These are phyloP conservation scores for Saccharum officinarum DNA, from an alignment of 176 grass and related monocot genomes.

Conservation along the genomic window DNA sequence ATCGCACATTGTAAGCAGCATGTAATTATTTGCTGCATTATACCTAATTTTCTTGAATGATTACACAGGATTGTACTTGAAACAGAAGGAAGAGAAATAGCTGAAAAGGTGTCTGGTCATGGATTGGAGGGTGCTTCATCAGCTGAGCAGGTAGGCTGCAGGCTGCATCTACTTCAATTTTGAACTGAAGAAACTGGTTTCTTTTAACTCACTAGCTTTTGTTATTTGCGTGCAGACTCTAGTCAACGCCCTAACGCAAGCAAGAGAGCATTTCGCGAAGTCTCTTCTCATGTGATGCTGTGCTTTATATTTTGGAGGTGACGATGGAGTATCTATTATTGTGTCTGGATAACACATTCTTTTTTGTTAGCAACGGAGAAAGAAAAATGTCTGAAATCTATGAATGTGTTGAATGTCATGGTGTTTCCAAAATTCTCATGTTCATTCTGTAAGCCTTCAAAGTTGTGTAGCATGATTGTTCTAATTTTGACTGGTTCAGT, in stretches of 20 bases:
- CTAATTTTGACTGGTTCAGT: conserved; percentile 4
- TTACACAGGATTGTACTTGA: conserved; percentile 80
- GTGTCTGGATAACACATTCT: conserved; percentile 1
- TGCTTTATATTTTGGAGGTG: not conserved
- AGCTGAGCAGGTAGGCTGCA: conserved; percentile 71
- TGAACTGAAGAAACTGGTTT: not conserved
- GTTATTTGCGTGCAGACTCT: conserved; percentile 63
- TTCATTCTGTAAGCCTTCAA: conserved; percentile 23
- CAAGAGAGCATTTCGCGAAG: conserved; percentile 88
- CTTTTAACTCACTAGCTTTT: not conserved
- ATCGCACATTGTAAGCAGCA: not conserved
- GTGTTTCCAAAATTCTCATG: not conserved
- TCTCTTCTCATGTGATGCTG: conserved; percentile 88
- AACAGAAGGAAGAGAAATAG: conserved; percentile 79
- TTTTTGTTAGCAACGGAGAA: conserved; percentile 9
- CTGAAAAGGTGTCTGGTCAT: conserved; percentile 71
- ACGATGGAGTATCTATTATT: not conserved
- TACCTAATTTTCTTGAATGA: conserved; percentile 10
- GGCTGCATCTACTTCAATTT: conserved; percentile 5
- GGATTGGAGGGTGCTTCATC: conserved; percentile 65
- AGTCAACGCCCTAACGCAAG: conserved; percentile 79
- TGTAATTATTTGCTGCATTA: not conserved
- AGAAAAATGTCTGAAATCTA: conserved; percentile 13
- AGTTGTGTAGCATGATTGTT: conserved; percentile 14
- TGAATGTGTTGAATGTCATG: conserved; percentile 28